Evolutionary conservation across 139 green algal species (phyloP), one percentile per base, ranked within the genome.

Genomic region (Closterium sp.): DNA sequence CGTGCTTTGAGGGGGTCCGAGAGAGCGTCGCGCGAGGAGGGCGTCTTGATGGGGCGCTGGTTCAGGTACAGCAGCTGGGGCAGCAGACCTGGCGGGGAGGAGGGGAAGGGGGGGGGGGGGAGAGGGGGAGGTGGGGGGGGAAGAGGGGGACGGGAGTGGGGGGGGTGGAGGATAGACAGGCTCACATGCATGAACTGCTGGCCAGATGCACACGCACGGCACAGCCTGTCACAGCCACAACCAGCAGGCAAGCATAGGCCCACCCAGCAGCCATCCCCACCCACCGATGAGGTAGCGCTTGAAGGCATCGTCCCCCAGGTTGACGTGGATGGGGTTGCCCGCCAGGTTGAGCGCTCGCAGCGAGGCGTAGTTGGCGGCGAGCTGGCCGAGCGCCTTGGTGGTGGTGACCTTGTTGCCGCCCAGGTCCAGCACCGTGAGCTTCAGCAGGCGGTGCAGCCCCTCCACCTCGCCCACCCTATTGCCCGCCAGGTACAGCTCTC

Each of bases 381-480:
- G 91, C 88, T 94, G 91, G 10, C 91, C 88, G 12, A 94, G 83
- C 21, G 89, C 88, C 83, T 94, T 94, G 69, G 88, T 94, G 76
- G 33, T 86, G 84, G 88, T 94, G 38, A 94, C 33, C 88, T 93
- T 92, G 91, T 94, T 94, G 33, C 4, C 33, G 64, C 88, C 76
- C 33, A 94, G 36, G 91, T 94, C 91, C 5, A 94, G 88, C 87
- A 94, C 91, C 6, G 35, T 36, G 28, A 94, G 91, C 91, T 94
- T 94, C n/a, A 94, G 91, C 84, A 94, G 87, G 34, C 91, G 91
- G 91, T 94, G 91, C 76, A 94, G 91, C 34, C 91, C 91, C 69
- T 94, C 91, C 32, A 94, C 66, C 33, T 94, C 91, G 34, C 91
- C 90, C n/a, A 94, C 89, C 88, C 93, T 94, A 43, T 94, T 94